Base-by-base conservation (phyloP, 208 protist genomes). In the Tetramitus jugosus region DNA sequence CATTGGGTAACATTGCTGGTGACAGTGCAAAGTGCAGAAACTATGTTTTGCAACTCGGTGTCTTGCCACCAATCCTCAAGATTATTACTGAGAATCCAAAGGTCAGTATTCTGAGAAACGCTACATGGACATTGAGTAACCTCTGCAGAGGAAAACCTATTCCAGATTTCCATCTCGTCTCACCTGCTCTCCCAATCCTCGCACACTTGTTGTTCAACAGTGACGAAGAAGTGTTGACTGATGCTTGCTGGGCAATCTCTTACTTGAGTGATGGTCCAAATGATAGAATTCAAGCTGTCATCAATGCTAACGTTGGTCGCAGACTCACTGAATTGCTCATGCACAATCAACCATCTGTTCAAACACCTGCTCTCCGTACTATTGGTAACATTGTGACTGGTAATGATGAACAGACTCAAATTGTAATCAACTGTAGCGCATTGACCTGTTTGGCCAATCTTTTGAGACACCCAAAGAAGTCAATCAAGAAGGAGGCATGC, bases 301-400 rank as follows among this genome's bases (percentile, higher is more conserved):
- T 99, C 26, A 85, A 97, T 33, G 77, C 87, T 29, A 90, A 91
- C 75, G 89, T 96, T 43, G 81, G 91, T 56, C 80, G 84, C 8
- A 88, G 91, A 52, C 80, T 98, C 8, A 88, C 98, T 13, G 89
- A 98, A 80, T 88, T 99, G n/a, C 86, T 99, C 43, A 31, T 29
- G 23, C 82, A 17, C 84, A 65, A 86, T 20, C 77, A 80, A 26
- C 82, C 79, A 14, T 83, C 80, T 42, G 86, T 98, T 14, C 87
- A 96, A 82, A 94, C 92, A 17, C 97, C 97, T 8, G 94, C 96
- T 3, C 88, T 99, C 23, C 90, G 97, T 69, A 96, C 92, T 4
- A 84, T 98, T 45, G 96, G 96, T 64, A 99, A 99, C 87, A 96
- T 99, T 78, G 96, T 98, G 26, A 96, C 96, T 46, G 97, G 97